Base-by-base conservation (phyloP, 176 grass and related monocot species). In the Coix lacrymajobi region DNA sequence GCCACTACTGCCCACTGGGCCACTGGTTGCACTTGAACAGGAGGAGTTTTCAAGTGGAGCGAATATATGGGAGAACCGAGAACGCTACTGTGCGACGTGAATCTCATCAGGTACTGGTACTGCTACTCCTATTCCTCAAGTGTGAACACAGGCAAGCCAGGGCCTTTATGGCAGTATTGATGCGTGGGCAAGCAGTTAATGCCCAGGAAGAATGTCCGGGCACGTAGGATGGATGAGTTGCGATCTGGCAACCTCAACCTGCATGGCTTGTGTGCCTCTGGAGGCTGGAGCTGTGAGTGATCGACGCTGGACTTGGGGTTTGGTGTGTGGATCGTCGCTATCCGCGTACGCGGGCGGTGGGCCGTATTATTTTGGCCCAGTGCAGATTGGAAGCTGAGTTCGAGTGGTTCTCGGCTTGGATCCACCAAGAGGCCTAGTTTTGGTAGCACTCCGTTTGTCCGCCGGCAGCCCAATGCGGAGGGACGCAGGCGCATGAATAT, bases 161-260 rank as follows among this genome's bases (percentile, higher is more conserved):
- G 29, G 41, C 57, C 6, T 83, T 73, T 36, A 73, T 73, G 39
- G 38, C 33, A 60, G 80, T 38, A 62, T 11, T 17, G 28, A 44
- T 32, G 19, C 38, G 10, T n/a, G 57, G 6, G 75, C 65, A 34
- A 25, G 20, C 20, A 32, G 8, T n/a, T 56, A 13, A 65, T 69
- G 73, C 26, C 8, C 14, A 57, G 57, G 40, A 71, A 49, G 83
- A 85, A 78, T 70, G 73, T 79, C 29, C 58, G 51, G 44, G 64
- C 36, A 70, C 33, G 33, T 34, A 34, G n/a, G n/a, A n/a, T n/a
- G n/a, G n/a, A n/a, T n/a, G n/a, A 44, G 26, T 33, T 77, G 45
- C 37, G 6, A 20, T 45, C 28, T 34, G 17, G 25, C 28, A 46
- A 43, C 31, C 4, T 71, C n/a, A n/a, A n/a, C n/a, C n/a, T n/a